Base-by-base conservation (phyloP, 139 green algal species). In the Chlamydomonas sp. region DNA sequence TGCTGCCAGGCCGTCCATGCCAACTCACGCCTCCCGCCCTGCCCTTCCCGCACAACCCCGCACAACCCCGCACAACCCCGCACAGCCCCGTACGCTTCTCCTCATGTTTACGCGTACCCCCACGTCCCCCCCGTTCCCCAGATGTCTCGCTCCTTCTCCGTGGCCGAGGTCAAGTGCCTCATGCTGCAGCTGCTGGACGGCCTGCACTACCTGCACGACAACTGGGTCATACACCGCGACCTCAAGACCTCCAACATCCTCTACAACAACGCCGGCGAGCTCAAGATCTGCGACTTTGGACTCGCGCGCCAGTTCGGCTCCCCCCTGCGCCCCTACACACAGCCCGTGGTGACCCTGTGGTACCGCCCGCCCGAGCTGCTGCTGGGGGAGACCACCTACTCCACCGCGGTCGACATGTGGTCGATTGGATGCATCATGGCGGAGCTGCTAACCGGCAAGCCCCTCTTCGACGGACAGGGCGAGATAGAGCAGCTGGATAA, bases 241-340 rank as follows among this genome's bases (percentile, higher is more conserved):
- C 92, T 99, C 14, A 99, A 99, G 92, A 98, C 97, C 49, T 96
- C 93, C 83, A 99, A 99, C 94, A 96, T 99, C 85, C 96, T 99
- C 85, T 98, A 99, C 92, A 98, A 96, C 90, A 97, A 99, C 93
- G 84, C 87, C 3, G 98, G 98, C 1, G 91, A 97, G 91, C 93
- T 99, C 63, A 99, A 99, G 93, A 98, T 99, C 74, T 99, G 98
- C 84, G 98, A 99, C 94, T 99, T 99, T 94, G 98, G 98, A 1
- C 91, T 99, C 84, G 97, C 98, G 1, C 84, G 96, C n/a, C 92
- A 97, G 83, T 98, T 96, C 83, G 94, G 93, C 68, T 89, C 59
- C 61, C 95, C 96, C 9, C 87, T 98, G 59, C 86, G 90, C 59
- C 57, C 89, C 16, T 96, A 96, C 91, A 98, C 95, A 14, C 93